Evolutionary conservation across 257 asterid genomes (phyloP).

Genomic region (Solanum peruvianum): DNA sequence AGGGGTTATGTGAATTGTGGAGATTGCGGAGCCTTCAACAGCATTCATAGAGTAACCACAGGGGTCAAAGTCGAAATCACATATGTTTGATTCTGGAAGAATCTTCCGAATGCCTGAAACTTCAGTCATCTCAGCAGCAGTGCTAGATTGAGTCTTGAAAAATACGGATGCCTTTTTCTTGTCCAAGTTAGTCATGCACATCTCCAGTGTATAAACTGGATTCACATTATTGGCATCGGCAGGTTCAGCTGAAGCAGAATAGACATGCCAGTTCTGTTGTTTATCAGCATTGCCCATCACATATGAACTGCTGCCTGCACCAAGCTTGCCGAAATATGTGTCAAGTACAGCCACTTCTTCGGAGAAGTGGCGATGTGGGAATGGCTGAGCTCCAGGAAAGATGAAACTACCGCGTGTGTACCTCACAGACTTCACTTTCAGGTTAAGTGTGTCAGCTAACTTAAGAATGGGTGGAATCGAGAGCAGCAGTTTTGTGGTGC

Average conservation of each 20-base stretch:
- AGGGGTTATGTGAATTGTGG: slow-evolving; percentile 69
- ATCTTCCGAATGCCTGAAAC: slow-evolving; percentile 58
- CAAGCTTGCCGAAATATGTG: slow-evolving; percentile 38
- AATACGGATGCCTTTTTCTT: slow-evolving; percentile 53
- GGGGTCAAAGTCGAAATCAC: slow-evolving; percentile 75
- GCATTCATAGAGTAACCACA: slow-evolving; percentile 91
- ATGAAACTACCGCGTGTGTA: slow-evolving; percentile 76
- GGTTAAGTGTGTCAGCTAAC: slow-evolving; percentile 31
- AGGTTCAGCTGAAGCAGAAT: slow-evolving; percentile 43
- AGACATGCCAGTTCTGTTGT: slow-evolving; percentile 68
- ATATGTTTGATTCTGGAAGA: slow-evolving; percentile 55
- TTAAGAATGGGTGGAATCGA: slow-evolving; percentile 59
- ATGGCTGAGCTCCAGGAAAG: slow-evolving; percentile 73
- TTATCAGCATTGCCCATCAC: slow-evolving; percentile 48
- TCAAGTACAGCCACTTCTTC: slow-evolving; percentile 68
- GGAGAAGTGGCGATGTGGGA: slow-evolving; percentile 62
- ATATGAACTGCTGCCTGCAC: slow-evolving; percentile 46
- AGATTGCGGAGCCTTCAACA: slow-evolving; percentile 46
- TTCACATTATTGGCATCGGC: neutral
- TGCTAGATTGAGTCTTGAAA: slow-evolving; percentile 48
- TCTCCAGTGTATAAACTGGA: slow-evolving; percentile 55
- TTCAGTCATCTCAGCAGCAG: slow-evolving; percentile 53
- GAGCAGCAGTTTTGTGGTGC: slow-evolving; percentile 75
- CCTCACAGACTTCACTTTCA: slow-evolving; percentile 43
- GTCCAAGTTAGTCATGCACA: slow-evolving; percentile 84